Percentiles rank a stretch among this genome's conserved stretches.
Conservation (phyloP, 345 rosid species). For the Citrus hindsii region DNA sequence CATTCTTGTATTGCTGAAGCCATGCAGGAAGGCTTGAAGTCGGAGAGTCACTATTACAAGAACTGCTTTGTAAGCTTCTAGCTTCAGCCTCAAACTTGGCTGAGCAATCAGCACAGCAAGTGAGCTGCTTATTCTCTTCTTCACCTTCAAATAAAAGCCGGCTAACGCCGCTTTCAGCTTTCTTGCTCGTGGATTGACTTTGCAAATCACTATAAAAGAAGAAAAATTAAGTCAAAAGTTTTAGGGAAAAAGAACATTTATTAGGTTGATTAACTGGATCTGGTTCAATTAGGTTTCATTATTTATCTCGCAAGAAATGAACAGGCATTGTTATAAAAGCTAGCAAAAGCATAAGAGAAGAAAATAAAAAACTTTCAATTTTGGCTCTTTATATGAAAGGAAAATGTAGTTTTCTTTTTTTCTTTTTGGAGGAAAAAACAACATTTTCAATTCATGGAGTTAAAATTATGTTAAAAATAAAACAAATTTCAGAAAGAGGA, state of each 20-base stretch:
- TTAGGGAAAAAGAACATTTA: not conserved
- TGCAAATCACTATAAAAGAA: slow-evolving; percentile 29
- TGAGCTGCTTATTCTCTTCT: slow-evolving; percentile 39
- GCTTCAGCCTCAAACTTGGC: slow-evolving; percentile 46
- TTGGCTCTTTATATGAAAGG: not conserved
- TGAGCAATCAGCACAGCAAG: slow-evolving; percentile 48
- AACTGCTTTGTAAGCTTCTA: slow-evolving; percentile 27
- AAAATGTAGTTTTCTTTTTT: not conserved
- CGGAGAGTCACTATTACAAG: slow-evolving; percentile 31
- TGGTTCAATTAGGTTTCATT: not conserved
- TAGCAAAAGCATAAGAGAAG: not conserved
- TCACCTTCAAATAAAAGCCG: slow-evolving; percentile 33
- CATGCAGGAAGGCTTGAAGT: slow-evolving; percentile 70
- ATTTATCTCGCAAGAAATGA: not conserved
- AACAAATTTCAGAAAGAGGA: not conserved
- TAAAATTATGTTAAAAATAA: not conserved
- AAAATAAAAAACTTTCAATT: not conserved
- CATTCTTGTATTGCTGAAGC: slow-evolving; percentile 71
- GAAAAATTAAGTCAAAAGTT: not conserved
- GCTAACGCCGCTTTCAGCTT: slow-evolving; percentile 34
- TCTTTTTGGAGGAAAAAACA: not conserved
- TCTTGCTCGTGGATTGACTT: slow-evolving; percentile 40
- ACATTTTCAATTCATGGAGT: not conserved
- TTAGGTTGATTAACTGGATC: not conserved
- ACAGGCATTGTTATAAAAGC: slow-evolving; percentile 1